Evolutionary conservation across 108 stramenopile species (phyloP).

Genomic region (Nannochloropsis gaditana): DNA sequence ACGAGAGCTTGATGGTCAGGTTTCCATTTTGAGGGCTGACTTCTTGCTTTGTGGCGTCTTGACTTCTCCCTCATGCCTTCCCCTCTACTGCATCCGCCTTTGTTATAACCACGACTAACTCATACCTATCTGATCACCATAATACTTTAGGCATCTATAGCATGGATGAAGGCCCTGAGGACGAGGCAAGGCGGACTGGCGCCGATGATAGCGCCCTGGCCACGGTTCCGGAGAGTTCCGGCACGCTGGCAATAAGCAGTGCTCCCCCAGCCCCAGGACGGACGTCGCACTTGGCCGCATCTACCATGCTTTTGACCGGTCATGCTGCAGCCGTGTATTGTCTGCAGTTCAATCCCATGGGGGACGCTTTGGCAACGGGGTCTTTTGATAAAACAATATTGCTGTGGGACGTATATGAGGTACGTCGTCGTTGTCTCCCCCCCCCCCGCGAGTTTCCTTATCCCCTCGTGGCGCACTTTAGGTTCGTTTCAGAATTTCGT

Average conservation of each 20-base stretch:
- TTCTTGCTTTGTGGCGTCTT: no score
- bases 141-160: no score
- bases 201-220: background rate
- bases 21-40: no score
- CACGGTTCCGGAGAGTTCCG: background rate
- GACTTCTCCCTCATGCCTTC: no score
- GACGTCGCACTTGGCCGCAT: slow-evolving; percentile 61
- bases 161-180: background rate
- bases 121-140: no score
- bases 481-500: no score
- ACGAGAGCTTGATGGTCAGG: no score
- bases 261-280: slow-evolving; percentile 35
- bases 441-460: background rate
- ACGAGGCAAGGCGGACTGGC: background rate
- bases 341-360: slow-evolving; percentile 64
- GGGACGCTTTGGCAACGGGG: slow-evolving; percentile 62
- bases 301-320: slow-evolving; percentile 74
- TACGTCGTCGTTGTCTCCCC: background rate
- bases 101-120: no score
- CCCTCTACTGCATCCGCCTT: no score
- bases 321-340: slow-evolving; percentile 77
- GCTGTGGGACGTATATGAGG: slow-evolving; percentile 66
- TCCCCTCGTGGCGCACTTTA: background rate
- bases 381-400: slow-evolving; percentile 67
- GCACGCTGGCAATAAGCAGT: background rate